Evolutionary conservation across 2,329 filamentous ascomycete species (phyloP), one percentile per base, ranked within the genome.

Genomic region (Paracamarosporium sp.): DNA sequence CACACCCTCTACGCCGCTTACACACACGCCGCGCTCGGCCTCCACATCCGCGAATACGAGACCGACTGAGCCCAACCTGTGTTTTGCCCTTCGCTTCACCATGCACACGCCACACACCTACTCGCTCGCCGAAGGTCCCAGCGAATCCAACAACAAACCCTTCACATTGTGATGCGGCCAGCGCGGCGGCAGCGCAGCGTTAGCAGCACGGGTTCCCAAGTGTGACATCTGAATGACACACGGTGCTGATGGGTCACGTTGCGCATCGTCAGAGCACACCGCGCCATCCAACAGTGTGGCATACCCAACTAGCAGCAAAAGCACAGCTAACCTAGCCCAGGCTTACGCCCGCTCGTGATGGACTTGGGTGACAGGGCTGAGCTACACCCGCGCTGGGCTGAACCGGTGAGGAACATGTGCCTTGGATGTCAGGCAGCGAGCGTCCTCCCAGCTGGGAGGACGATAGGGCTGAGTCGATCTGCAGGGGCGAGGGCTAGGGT

Each of bases 401-500:
- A 9, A 9, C 41, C 41, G 25, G 15, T 28, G 13, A 30, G 15
- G 33, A 36, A 15, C 30, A 7, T n/a, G 5, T 44, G 41, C 41
- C 25, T 44, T 15, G 15, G 12, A 45, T 28, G 11, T 30, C 3
- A 45, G 41, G 41, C 25, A 45, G 7, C 7, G 5, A 15, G 33
- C 12, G 22, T 25, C 15, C 2, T 20, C n/a, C 2, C 35, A 6
- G 33, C 33, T 36, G 33, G n/a, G n/a, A 36, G 28, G 15, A 13
- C 33, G 27, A 31, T 46, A 46, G 44, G 44, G 44, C 44, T 46
- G 44, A 46, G 44, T 17, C 25, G 43, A 46, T 46, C 43, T 27
- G 28, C 38, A 41, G 40, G 40, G 8, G 15, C 20, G 24, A 27
- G 20, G 40, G 24, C 8, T 33, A 4, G 31, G 31, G n/a, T 20